phyloP scores from a whole-genome alignment of 352 stramenopile genomes.

The Blastocystis sp. region DNA sequence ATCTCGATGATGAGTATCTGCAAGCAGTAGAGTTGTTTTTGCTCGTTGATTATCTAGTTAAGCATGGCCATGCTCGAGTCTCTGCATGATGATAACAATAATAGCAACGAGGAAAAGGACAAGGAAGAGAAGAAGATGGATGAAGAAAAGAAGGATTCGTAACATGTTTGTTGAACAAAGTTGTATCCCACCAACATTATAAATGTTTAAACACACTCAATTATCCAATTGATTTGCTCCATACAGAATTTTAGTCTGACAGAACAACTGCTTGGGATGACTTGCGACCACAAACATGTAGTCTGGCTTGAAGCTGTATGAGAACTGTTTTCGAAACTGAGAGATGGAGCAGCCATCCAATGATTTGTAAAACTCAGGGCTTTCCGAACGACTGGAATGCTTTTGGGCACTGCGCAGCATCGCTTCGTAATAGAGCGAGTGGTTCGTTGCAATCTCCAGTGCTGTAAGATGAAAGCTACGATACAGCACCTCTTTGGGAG shows the following conservation, averaged over 20 bases:
- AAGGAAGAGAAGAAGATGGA: background rate
- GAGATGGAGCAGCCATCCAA: background rate
- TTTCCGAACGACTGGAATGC: background rate
- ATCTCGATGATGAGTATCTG: background rate
- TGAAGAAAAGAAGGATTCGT: slow-evolving; percentile 14
- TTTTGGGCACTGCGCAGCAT: background rate
- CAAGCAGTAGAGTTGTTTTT: background rate
- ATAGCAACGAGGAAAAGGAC: background rate
- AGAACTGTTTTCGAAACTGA: slow-evolving; percentile 22
- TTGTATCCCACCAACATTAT: background rate
- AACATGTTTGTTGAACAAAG: slow-evolving; percentile 29
- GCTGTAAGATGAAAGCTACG: background rate
- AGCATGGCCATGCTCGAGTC: slow-evolving; percentile 15
- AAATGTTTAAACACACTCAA: background rate
- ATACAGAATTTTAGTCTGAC: slow-evolving; percentile 32
- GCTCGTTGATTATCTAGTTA: background rate
- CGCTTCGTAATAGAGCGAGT: slow-evolving; percentile 31
- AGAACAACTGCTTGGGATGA: background rate
- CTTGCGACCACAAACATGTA: slow-evolving; percentile 42
- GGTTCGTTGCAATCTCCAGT: background rate
- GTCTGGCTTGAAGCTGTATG: slow-evolving; percentile 48
- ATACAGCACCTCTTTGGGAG: slow-evolving; percentile 39
- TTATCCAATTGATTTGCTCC: slow-evolving; percentile 37
- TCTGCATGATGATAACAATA: background rate
- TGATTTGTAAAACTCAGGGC: background rate